A percentile compares a stretch with the other conserved stretches of the same genome.
Conservation (phyloP, 495 filamentous ascomycete genomes). For the Monascus purpureus region DNA sequence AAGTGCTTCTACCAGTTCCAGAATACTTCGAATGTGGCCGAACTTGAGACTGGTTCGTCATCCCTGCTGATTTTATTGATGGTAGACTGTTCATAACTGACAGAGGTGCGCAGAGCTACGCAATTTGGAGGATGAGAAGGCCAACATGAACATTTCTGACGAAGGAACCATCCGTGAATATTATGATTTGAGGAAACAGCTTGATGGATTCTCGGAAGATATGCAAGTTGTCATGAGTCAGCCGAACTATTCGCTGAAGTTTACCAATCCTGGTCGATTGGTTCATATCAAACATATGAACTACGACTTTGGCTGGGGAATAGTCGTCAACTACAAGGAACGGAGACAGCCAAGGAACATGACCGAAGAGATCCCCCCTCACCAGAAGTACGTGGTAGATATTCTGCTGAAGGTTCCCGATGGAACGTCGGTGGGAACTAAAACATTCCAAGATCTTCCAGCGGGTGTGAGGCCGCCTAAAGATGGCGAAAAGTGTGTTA, state of each 20-base stretch:
- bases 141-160: slow-evolving; percentile 62
- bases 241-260: slow-evolving; percentile 68
- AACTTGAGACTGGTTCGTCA: slow-evolving; percentile 53
- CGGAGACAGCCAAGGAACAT: slow-evolving; percentile 45
- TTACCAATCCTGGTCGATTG: slow-evolving; percentile 66
- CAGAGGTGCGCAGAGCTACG: slow-evolving; percentile 41
- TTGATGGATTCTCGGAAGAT: slow-evolving; percentile 69
- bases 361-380: slow-evolving; percentile 50
- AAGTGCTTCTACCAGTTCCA: slow-evolving; percentile 97
- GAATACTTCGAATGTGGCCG: slow-evolving; percentile 71
- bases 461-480: slow-evolving; percentile 45
- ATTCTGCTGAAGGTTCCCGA: slow-evolving; percentile 61
- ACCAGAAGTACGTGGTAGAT: slow-evolving; percentile 68
- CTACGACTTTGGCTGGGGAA: slow-evolving; percentile 86
- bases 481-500: slow-evolving; percentile 52
- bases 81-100: slow-evolving; percentile 9
- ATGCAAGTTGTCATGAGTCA: slow-evolving; percentile 81
- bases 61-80: not conserved
- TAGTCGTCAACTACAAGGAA: slow-evolving; percentile 54
- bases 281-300: slow-evolving; percentile 69
- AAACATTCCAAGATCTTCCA: slow-evolving; percentile 46
- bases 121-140: slow-evolving; percentile 56
- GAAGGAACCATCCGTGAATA: slow-evolving; percentile 85
- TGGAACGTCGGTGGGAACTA: slow-evolving; percentile 41
- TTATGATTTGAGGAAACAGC: slow-evolving; percentile 68